Evolutionary conservation across 176 grass and related monocot species (phyloP).

Genomic region (Aegilops sharonensis): DNA sequence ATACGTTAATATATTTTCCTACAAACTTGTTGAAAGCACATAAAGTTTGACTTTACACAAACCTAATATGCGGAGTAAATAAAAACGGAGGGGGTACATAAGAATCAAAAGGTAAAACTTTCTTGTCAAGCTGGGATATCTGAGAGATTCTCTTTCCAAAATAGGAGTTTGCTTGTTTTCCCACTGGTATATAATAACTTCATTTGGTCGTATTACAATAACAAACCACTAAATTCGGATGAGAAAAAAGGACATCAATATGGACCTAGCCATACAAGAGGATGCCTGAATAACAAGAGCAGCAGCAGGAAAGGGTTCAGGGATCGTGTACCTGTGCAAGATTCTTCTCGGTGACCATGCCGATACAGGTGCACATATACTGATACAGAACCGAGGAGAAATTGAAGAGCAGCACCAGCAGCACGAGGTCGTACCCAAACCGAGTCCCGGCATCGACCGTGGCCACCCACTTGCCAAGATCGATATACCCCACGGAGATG

Average conservation of each 20-base stretch:
- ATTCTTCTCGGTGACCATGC: slow-evolving; percentile 70
- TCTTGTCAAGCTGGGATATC: too few relatives aligned
- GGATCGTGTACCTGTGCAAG: slow-evolving; percentile 61
- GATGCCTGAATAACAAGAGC: background rate
- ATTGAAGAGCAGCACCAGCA: slow-evolving; percentile 79
- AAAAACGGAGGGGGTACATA: too few relatives aligned
- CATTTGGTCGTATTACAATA: too few relatives aligned
- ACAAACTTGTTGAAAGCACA: slow-evolving; percentile 35
- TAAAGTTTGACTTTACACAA: too few relatives aligned
- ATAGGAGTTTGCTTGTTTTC: too few relatives aligned
- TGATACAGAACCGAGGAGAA: slow-evolving; percentile 73
- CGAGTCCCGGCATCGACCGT: slow-evolving; percentile 57
- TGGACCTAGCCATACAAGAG: background rate
- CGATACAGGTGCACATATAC: slow-evolving; percentile 67
- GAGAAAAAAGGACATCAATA: too few relatives aligned
- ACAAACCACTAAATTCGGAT: too few relatives aligned
- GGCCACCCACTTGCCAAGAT: slow-evolving; percentile 81
- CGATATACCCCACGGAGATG: slow-evolving; percentile 77
- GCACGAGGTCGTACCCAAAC: slow-evolving; percentile 80
- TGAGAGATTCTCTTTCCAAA: too few relatives aligned
- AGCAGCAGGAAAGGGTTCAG: background rate
- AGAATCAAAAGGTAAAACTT: too few relatives aligned
- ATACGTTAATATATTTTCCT: too few relatives aligned
- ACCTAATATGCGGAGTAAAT: too few relatives aligned
- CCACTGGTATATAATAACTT: too few relatives aligned